Base-by-base conservation (phyloP, 805 yeast genomes). In the Wickerhamomyces silvicola region DNA sequence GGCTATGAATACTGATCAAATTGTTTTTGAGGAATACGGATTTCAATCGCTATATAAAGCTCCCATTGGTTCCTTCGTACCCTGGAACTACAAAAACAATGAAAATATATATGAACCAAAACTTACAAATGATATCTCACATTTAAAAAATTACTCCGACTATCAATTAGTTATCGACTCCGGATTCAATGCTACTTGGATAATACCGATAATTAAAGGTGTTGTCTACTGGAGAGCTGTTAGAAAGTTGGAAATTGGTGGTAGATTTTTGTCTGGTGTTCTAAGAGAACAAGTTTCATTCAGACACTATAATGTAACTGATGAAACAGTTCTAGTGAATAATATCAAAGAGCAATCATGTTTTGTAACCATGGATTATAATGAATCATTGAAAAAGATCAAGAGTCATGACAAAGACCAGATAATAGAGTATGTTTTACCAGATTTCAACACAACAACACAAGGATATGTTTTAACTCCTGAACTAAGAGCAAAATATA, bases 1-100 rank as follows among this genome's bases (percentile, higher is more conserved):
- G 20, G 82, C 94, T 22, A 77, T 77, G 44, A 82, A 82, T 54
- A 81, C 85, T 11, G 97, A 92, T 54, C 95, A 87, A 58, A 81
- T 92, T 0, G 71, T 92, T 1, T 90, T 94, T 60, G 99, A 92
- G 56, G 97, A 92, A 50, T 92, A 80, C 50, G 94, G 85, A 4
- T 82, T 92, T 49, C 67, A 67, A 10, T 70, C 75, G 20, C 70
- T 83, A 37, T 81, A 78, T 41, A 66, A 94, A 37, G 72, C 83
- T 15, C 73, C 82, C 0, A 67, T 75, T 0, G 76, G 72, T 2
- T 66, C 75, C 0, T 66, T 78, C 36, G 68, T 75, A 3, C 87
- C 88, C 2, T 83, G 86, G 78, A 63, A 68, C 31, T 59, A 60
- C 29, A 28, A 35, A 12, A 30, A 38, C 19, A 45, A 56, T 32